Percentiles rank a stretch among this genome's conserved stretches.
These are phyloP conservation scores for Trypanosoma theileri DNA, from an alignment of 208 protist species.

Conservation along the genomic window DNA sequence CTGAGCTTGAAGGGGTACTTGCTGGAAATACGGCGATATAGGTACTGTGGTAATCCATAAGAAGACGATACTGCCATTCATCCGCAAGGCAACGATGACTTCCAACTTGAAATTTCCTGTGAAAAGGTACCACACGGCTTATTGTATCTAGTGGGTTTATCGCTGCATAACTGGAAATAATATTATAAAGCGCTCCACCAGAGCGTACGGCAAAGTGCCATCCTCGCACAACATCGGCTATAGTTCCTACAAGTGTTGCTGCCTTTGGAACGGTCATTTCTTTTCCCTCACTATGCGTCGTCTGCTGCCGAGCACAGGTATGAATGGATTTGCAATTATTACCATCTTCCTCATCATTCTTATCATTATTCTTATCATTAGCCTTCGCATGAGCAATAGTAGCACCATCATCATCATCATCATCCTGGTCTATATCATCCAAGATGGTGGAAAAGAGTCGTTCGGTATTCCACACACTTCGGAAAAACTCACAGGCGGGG, in stretches of 20 bases:
- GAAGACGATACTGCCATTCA: conserved; percentile 80
- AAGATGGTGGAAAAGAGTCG: conserved; percentile 33
- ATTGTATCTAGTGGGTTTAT: conserved; percentile 29
- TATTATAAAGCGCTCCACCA: conserved; percentile 10
- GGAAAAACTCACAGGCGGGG: conserved; percentile 52
- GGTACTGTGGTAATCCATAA: conserved; percentile 75
- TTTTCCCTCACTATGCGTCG: too few relatives aligned
- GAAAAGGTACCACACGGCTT: conserved; percentile 38
- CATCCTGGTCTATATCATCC: conserved; percentile 16
- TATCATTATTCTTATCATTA: neutral
- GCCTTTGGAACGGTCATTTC: neutral
- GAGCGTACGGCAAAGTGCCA: conserved; percentile 23
- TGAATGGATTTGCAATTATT: neutral
- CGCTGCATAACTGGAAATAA: conserved; percentile 17
- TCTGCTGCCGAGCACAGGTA: too few relatives aligned
- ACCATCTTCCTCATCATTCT: neutral
- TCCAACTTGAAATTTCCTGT: conserved; percentile 56
- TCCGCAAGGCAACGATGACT: conserved; percentile 50
- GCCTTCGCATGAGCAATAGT: neutral
- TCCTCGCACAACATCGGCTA: conserved; percentile 48
- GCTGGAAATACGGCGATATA: conserved; percentile 37
- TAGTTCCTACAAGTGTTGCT: conserved; percentile 48
- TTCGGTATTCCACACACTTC: conserved; percentile 53
- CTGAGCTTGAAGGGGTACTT: conserved; percentile 5
- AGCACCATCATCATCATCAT: conserved; percentile 1